phyloP scores from a whole-genome alignment of 2,329 filamentous ascomycete species.

The Verticillium isaacii region DNA sequence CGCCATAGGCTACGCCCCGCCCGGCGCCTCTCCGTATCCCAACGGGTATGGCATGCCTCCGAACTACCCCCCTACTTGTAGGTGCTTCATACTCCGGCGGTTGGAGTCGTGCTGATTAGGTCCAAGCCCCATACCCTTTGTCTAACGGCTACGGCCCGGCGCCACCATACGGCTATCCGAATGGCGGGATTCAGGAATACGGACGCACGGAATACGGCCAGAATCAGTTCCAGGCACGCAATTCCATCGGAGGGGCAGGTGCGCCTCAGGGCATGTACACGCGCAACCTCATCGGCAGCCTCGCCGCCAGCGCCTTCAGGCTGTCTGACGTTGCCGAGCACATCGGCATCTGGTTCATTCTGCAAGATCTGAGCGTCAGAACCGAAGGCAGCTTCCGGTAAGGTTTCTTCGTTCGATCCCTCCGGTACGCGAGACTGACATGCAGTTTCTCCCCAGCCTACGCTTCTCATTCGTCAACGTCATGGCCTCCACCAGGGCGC shows the following conservation, averaged over 20 bases:
- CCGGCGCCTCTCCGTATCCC: not conserved
- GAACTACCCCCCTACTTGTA: constrained; percentile 21
- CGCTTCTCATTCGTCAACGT: constrained; percentile 81
- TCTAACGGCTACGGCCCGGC: constrained; percentile 1
- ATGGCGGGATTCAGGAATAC: not conserved
- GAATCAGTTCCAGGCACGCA: constrained; percentile 11
- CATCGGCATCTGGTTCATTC: constrained; percentile 91
- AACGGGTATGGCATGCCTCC: constrained; percentile 4
- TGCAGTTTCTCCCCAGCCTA: constrained; percentile 34
- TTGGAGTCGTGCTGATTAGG: constrained; percentile 10
- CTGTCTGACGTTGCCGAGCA: constrained; percentile 75
- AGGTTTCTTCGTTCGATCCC: constrained; percentile 8
- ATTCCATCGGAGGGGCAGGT: not conserved
- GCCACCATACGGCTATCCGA: not conserved
- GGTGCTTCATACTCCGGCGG: constrained; percentile 16
- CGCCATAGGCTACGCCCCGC: not conserved
- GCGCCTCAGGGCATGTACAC: constrained; percentile 80
- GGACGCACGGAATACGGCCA: constrained; percentile 14
- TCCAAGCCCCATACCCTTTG: constrained; percentile 15
- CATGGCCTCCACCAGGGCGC: constrained; percentile 41
- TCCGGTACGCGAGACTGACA: not conserved
- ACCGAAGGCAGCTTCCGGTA: constrained; percentile 91
- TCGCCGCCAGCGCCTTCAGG: constrained; percentile 82
- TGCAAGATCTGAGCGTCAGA: constrained; percentile 91
- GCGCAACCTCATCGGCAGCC: constrained; percentile 86